Evolutionary conservation across 441 rosid species (phyloP), one percentile per base, ranked within the genome.

Genomic region (Bruguiera hainesii): DNA sequence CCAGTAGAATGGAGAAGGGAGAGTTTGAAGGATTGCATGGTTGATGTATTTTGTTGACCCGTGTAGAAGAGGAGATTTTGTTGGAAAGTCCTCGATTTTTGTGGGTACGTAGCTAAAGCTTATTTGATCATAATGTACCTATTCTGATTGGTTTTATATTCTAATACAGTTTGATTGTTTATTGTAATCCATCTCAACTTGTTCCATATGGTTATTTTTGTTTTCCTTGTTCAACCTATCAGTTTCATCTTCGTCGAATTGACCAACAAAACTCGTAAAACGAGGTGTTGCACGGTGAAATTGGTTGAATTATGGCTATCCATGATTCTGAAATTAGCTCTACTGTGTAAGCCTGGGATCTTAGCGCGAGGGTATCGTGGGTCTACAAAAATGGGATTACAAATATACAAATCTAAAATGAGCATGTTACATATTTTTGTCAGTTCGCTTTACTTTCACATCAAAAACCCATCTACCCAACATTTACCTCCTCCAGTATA

Each of bases 21-120:
- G 46, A 25, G 20, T 25, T 56, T 56, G 64, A 60, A 61, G 56
- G 75, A 48, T 42, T 42, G 48, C 48, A 61, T 65, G 64, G 35
- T 63, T 60, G 71, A 60, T 63, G 65, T 68, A 55, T 64, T 67
- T 76, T 57, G 75, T 50, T 63, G 62, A 39, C 56, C 25, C n/a
- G 10, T 31, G 35, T 6, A 8, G 26, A 30, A 56, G 64, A 49
- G 30, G 75, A 53, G 74, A 60, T 63, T 71, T 76, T 55, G 62
- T 52, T 46, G 60, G 61, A 66, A 71, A 72, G 30, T 26, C 51
- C 49, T 59, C 59, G 25, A 30, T 6, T 65, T 68, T 33, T 33
- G 37, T 64, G 69, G 49, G 65, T 59, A 29, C 31, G 56, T 66
- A 7, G 26, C 16, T 57, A 16, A 15, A 53, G 1, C 9, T 53